Base-by-base conservation (phyloP, 495 filamentous ascomycete genomes). In the Penicillium subrubescens region DNA sequence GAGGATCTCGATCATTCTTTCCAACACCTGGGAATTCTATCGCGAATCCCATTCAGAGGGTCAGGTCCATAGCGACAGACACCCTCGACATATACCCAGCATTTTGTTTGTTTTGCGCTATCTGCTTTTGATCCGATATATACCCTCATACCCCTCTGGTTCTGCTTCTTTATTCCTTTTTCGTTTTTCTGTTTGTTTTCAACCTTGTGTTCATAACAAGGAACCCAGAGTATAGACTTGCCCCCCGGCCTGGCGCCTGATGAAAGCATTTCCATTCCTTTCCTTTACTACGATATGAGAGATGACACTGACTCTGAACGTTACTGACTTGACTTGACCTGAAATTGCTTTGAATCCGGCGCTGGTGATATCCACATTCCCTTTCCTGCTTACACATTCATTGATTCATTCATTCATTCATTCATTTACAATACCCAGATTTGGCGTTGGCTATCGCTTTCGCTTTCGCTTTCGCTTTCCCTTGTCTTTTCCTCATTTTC, bases 81-180 rank as follows among this genome's bases (percentile, higher is more conserved):
- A 60, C 43, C 17, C 31, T 33, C 17, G 17, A 34, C 31, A 10
- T 55, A 62, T 56, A 62, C 60, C 60, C 50, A 8, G 10, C 14
- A 11, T n/a, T 34, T 19, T 17, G 25, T 50, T 35, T 52, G 34
- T 10, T 51, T 60, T 54, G n/a, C 31, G 27, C 12, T 41, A 27
- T n/a, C n/a, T 14, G 31, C 31, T 8, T 27, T 33, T 53, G 2
- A 2, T 17, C 14, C 50, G 50, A 53, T 53, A 53, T 53, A 53
- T 53, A 53, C 50, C 50, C 50, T 4, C 37, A 48, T 48, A 23
- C 43, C 43, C 43, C 37, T 14, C 1, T 41, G 14, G 1, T 2
- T 21, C 3, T 48, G 6, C 8, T 21, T 48, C 11, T 5, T 15
- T 25, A 31, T 52, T 31, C 8, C 15, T 7, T 31, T 52, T 31